Percentiles rank a stretch among this genome's conserved stretches.
phyloP scores from a whole-genome alignment of 1,139 yeast species.

The Blastobotrys serpentis region DNA sequence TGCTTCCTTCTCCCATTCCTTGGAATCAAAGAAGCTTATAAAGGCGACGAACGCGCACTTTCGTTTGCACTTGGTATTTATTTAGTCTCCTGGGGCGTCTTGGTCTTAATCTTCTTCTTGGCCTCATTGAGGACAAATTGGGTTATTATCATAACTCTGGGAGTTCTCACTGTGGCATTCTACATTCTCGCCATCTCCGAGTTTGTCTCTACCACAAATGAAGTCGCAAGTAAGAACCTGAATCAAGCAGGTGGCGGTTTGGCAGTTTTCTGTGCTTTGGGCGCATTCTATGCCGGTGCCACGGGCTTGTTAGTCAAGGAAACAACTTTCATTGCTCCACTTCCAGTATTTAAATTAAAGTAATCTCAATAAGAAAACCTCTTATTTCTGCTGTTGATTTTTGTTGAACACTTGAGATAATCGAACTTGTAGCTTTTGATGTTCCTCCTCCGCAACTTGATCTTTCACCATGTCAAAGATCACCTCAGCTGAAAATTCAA shows the following conservation, averaged over 20 bases:
- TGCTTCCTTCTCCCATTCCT: conserved; percentile 68
- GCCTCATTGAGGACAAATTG: conserved; percentile 78
- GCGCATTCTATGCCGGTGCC: conserved; percentile 46
- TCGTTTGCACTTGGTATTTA: conserved; percentile 68
- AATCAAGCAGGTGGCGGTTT: conserved; percentile 71
- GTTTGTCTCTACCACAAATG: conserved; percentile 40
- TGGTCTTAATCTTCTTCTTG: conserved; percentile 63
- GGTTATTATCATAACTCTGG: conserved; percentile 54
- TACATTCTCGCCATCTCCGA: conserved; percentile 51
- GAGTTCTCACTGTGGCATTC: conserved; percentile 5
- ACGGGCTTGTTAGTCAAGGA: conserved; percentile 2
- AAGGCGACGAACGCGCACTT: conserved; percentile 42
- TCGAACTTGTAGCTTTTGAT: conserved; percentile 1
- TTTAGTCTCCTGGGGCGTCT: conserved; percentile 70
- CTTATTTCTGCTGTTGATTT: background rate
- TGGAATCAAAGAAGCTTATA: conserved; percentile 60
- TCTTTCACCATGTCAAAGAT: background rate
- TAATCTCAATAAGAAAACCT: background rate
- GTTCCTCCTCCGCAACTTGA: background rate
- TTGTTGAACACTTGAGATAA: background rate
- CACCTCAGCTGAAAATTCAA: background rate
- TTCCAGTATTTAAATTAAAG: conserved; percentile 3
- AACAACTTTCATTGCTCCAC: conserved; percentile 6
- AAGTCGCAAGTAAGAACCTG: conserved; percentile 38
- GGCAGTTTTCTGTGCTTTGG: conserved; percentile 68